These are phyloP conservation scores for Wickerhamiella parazyma DNA, from an alignment of 805 yeast species.

Conservation along the genomic window DNA sequence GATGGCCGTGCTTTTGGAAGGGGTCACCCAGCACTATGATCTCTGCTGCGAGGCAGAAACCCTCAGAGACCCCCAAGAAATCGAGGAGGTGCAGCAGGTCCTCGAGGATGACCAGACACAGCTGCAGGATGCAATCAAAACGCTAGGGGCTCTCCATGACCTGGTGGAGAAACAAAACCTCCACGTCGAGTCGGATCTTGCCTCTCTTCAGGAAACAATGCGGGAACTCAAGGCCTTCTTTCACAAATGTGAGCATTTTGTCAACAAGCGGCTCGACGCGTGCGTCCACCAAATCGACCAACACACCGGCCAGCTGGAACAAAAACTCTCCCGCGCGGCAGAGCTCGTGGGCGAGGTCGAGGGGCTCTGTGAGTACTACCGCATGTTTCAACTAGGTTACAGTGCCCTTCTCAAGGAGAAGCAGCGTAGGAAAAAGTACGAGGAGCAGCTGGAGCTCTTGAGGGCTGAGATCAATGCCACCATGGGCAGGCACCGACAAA, in stretches of 20 bases:
- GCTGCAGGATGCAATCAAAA: conserved; percentile 21
- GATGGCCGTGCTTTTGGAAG: conserved; percentile 52
- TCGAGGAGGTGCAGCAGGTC: conserved; percentile 44
- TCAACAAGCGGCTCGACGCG: conserved; percentile 12
- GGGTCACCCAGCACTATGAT: conserved; percentile 72
- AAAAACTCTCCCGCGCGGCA: conserved; percentile 20
- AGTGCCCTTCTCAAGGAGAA: conserved; percentile 39
- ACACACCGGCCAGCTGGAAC: conserved; percentile 16
- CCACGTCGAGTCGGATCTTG: conserved; percentile 14
- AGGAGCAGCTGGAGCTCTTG: conserved; percentile 29
- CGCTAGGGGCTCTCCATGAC: conserved; percentile 3
- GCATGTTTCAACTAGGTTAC: conserved; percentile 39
- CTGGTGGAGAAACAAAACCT: conserved; percentile 13
- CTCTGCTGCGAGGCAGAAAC: conserved; percentile 45
- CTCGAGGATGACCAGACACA: conserved; percentile 28
- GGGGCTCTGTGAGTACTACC: conserved; percentile 36
- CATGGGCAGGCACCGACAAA: conserved; percentile 29
- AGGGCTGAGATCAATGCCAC: conserved; percentile 32
- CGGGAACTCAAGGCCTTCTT: not conserved
- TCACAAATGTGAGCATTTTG: not conserved
- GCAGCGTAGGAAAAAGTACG: conserved; percentile 34
- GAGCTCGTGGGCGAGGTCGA: conserved; percentile 26
- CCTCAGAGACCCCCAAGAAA: conserved; percentile 28
- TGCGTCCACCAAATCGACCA: conserved; percentile 17
- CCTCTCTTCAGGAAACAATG: conserved; percentile 13